phyloP scores from a whole-genome alignment of 2,329 filamentous ascomycete species.

The Fusarium longipes region DNA sequence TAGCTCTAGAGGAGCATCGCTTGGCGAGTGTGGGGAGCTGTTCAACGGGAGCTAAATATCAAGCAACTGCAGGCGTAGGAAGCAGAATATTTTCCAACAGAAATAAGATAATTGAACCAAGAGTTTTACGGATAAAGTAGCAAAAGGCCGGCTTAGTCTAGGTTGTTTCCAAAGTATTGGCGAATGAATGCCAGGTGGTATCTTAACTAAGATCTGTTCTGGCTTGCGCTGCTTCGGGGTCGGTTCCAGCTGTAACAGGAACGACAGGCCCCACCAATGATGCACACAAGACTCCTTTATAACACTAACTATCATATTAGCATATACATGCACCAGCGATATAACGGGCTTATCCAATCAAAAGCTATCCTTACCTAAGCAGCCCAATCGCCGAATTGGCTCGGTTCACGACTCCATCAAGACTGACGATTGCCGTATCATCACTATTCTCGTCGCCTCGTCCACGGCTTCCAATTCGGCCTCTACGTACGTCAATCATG shows the following conservation, averaged over 20 bases:
- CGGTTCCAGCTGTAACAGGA: slow-evolving; percentile 12
- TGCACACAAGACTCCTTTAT: slow-evolving; percentile 12
- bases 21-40: slow-evolving; percentile 23
- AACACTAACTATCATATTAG: background rate
- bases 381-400: slow-evolving; percentile 32
- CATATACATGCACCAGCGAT: background rate
- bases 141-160: slow-evolving; percentile 19
- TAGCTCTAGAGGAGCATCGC: slow-evolving; percentile 12
- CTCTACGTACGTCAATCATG: slow-evolving; percentile 35
- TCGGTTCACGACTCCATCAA: slow-evolving; percentile 38
- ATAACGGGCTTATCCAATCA: slow-evolving; percentile 29
- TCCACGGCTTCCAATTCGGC: slow-evolving; percentile 37
- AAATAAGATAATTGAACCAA: background rate
- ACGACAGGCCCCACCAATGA: slow-evolving; percentile 32
- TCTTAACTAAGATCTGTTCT: slow-evolving; percentile 18
- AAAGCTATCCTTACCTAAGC: slow-evolving; percentile 40
- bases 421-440: slow-evolving; percentile 31
- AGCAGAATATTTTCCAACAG: background rate
- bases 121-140: background rate
- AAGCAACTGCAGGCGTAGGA: background rate
- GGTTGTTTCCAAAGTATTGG: slow-evolving; percentile 8
- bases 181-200: slow-evolving; percentile 37
- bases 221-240: slow-evolving; percentile 3
- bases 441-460: slow-evolving; percentile 30
- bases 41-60: background rate